A percentile compares a stretch with the other conserved stretches of the same genome.
Conservation (phyloP, 2,329 filamentous ascomycete species). For the Boeremia lycopersici region DNA sequence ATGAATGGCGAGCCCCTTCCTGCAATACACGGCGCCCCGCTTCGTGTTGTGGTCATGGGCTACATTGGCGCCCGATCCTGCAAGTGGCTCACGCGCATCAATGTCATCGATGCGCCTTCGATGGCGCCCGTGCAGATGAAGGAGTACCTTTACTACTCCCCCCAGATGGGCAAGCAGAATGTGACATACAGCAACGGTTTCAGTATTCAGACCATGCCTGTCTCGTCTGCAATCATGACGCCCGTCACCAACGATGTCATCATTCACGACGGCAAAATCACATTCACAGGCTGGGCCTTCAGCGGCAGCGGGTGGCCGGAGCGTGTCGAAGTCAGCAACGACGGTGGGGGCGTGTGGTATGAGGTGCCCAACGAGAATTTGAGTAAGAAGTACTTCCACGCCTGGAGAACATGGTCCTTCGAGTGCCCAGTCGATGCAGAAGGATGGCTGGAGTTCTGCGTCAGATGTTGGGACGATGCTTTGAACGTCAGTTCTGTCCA, state of each 20-base stretch:
- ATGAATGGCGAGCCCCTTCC: slow-evolving; percentile 72
- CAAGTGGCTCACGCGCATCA: slow-evolving; percentile 69
- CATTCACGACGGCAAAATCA: slow-evolving; percentile 65
- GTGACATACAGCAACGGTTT: slow-evolving; percentile 64
- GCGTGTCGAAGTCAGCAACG: slow-evolving; percentile 66
- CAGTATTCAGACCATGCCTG: slow-evolving; percentile 75
- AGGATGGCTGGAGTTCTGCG: slow-evolving; percentile 55
- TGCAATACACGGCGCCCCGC: slow-evolving; percentile 68
- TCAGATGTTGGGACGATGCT: slow-evolving; percentile 54
- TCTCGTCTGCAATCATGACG: slow-evolving; percentile 69
- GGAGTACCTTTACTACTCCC: slow-evolving; percentile 72
- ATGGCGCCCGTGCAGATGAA: slow-evolving; percentile 67
- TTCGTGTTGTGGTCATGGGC: slow-evolving; percentile 67
- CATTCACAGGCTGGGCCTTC: slow-evolving; percentile 56
- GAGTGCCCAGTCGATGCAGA: slow-evolving; percentile 64
- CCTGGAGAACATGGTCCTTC: slow-evolving; percentile 69
- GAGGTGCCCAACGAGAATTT: slow-evolving; percentile 65
- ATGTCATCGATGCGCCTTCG: slow-evolving; percentile 63
- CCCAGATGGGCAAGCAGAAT: slow-evolving; percentile 72
- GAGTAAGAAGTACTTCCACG: slow-evolving; percentile 65
- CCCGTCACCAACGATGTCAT: slow-evolving; percentile 66
- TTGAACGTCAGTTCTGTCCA: slow-evolving; percentile 43
- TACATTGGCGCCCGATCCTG: slow-evolving; percentile 70
- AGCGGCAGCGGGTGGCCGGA: slow-evolving; percentile 58
- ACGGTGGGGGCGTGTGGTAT: slow-evolving; percentile 71